Percentiles rank a stretch among this genome's conserved stretches.
These are phyloP conservation scores for Astragalus glycyphyllos DNA, from an alignment of 306 rosid genomes.

Conservation along the genomic window DNA sequence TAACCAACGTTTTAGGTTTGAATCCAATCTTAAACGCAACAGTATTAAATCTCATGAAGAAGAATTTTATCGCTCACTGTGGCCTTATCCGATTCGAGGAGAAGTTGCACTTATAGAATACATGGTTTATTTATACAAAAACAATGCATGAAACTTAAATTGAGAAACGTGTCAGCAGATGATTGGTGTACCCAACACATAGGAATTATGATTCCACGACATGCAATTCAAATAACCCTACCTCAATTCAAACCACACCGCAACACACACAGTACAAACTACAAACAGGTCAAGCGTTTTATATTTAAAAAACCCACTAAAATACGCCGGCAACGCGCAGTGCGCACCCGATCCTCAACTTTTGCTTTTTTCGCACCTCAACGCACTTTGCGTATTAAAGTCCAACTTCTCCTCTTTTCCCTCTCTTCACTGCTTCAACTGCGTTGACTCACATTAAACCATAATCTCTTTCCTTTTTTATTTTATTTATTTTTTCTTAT, in stretches of 20 bases:
- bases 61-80: no score
- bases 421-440: conserved; percentile 48
- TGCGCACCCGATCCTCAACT: conserved; percentile 31
- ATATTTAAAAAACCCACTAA: conserved; percentile 39
- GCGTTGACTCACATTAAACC: conserved; percentile 64
- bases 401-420: conserved; percentile 46
- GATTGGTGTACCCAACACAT: background rate
- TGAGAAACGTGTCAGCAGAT: background rate
- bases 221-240: background rate
- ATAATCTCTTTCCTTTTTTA: background rate
- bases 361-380: conserved; percentile 5
- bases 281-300: conserved; percentile 35
- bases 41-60: no score
- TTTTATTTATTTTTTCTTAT: background rate
- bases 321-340: conserved; percentile 35
- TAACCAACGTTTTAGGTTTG: no score
- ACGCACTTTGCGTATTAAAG: conserved; percentile 73
- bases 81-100: no score
- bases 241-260: background rate
- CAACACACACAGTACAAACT: background rate
- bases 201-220: background rate
- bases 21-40: no score
- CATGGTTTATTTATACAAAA: no score
- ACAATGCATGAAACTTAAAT: background rate
- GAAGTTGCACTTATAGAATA: no score